Evolutionary conservation across 495 filamentous ascomycete species (phyloP).

Genomic region (Bryoglossum gracile): DNA sequence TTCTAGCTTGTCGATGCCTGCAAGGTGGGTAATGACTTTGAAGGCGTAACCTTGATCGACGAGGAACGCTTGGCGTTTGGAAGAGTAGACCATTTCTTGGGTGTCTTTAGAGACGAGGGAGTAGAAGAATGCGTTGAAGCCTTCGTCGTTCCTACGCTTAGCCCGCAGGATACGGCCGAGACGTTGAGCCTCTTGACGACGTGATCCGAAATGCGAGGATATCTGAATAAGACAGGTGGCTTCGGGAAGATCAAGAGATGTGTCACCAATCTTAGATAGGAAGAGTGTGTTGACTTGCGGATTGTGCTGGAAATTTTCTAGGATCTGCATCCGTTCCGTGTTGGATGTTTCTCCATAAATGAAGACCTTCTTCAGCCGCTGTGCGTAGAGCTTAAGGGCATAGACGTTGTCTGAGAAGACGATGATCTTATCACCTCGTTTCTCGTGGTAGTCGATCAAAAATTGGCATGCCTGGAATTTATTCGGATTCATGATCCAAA

Average conservation of each 20-base stretch:
- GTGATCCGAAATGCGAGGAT: constrained; percentile 95
- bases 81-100: constrained; percentile 96
- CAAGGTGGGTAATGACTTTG: constrained; percentile 96
- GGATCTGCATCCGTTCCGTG: constrained; percentile 76
- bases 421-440: constrained; percentile 94
- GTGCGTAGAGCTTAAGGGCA: constrained; percentile 77
- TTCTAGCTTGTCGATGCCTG: constrained; percentile 78
- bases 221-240: constrained; percentile 98
- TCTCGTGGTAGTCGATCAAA: constrained; percentile 96
- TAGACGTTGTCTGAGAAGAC: constrained; percentile 99
- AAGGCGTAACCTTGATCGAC: constrained; percentile 99
- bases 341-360: constrained; percentile 91
- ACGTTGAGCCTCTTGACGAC: constrained; percentile 93
- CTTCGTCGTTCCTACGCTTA: constrained; percentile 94
- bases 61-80: constrained; percentile 94
- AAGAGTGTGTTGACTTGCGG: constrained; percentile 91
- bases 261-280: constrained; percentile 96
- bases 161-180: constrained; percentile 92
- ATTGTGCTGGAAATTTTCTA: constrained; percentile 97
- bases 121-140: constrained; percentile 99
- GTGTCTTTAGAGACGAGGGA: constrained; percentile 95
- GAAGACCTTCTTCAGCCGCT: constrained; percentile 78
- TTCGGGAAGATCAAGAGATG: constrained; percentile 91
- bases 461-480: constrained; percentile 98
- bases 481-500: constrained; percentile 95